Evolutionary conservation across 257 asterid species (phyloP).

Genomic region (Fraxinus quadrangulata): DNA sequence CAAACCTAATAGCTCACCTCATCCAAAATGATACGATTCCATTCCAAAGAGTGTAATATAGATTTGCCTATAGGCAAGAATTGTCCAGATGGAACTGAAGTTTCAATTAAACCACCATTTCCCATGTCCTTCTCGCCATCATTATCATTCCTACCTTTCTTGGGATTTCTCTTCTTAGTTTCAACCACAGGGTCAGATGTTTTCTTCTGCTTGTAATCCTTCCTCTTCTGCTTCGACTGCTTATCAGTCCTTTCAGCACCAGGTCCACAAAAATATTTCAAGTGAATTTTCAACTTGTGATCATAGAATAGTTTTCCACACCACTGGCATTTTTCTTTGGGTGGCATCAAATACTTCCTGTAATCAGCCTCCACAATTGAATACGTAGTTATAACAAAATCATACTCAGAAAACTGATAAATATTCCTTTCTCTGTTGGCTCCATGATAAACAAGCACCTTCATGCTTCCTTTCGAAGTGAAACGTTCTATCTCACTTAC

Average conservation of each 20-base stretch:
- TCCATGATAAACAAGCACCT: constrained; percentile 87
- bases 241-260: constrained; percentile 65
- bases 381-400: constrained; percentile 90
- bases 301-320: constrained; percentile 68
- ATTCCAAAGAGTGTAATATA: constrained; percentile 69
- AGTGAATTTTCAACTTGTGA: constrained; percentile 60
- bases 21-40: constrained; percentile 89
- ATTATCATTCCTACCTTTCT: constrained; percentile 31
- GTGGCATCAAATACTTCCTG: constrained; percentile 81
- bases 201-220: constrained; percentile 42
- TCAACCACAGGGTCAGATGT: constrained; percentile 34
- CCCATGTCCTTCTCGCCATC: constrained; percentile 35
- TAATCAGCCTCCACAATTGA: constrained; percentile 84
- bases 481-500: constrained; percentile 81
- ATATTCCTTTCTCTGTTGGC: constrained; percentile 61
- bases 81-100: constrained; percentile 34
- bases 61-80: constrained; percentile 47
- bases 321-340: constrained; percentile 71
- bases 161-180: constrained; percentile 26
- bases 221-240: constrained; percentile 82
- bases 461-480: constrained; percentile 77
- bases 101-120: constrained; percentile 33
- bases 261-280: constrained; percentile 81
- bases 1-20: constrained; percentile 53
- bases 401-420: constrained; percentile 65